Evolutionary conservation across 768 basidiomycete genomes (phyloP).

Genomic region (Suillus occidentalis): DNA sequence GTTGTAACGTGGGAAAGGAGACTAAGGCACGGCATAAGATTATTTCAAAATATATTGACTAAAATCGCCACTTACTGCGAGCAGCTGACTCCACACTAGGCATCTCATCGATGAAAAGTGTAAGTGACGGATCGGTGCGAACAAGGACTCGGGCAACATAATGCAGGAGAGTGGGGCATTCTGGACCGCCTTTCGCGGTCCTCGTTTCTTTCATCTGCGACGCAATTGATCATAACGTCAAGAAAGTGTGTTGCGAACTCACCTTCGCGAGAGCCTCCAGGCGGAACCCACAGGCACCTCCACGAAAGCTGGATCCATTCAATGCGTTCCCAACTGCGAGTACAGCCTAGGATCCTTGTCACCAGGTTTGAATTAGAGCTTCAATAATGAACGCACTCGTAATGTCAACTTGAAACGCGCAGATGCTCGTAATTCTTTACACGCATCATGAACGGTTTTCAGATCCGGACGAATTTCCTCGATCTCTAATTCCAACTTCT

Average conservation of each 20-base stretch:
- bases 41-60: neutral
- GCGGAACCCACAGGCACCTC: constrained; percentile 82
- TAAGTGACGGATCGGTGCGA: constrained; percentile 60
- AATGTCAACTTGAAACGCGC: constrained; percentile 66
- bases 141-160: constrained; percentile 79
- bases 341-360: constrained; percentile 49
- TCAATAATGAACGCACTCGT: constrained; percentile 43
- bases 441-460: constrained; percentile 68
- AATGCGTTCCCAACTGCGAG: constrained; percentile 79
- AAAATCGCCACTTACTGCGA: constrained; percentile 47
- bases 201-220: constrained; percentile 79
- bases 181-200: constrained; percentile 61
- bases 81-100: constrained; percentile 83
- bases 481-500: constrained; percentile 78
- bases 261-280: constrained; percentile 84
- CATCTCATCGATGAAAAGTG: constrained; percentile 77
- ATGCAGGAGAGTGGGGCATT: constrained; percentile 89
- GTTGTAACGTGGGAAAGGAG: constrained; percentile 64
- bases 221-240: neutral
- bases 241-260: constrained; percentile 5
- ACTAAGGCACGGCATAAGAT: constrained; percentile 42
- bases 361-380: neutral
- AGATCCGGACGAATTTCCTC: constrained; percentile 85
- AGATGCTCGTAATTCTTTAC: constrained; percentile 65
- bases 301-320: constrained; percentile 82